Percentiles rank a stretch among this genome's conserved stretches.
Evolutionary conservation across 208 protist genomes (phyloP).

Genomic region (Trypanosoma conorhini): DNA sequence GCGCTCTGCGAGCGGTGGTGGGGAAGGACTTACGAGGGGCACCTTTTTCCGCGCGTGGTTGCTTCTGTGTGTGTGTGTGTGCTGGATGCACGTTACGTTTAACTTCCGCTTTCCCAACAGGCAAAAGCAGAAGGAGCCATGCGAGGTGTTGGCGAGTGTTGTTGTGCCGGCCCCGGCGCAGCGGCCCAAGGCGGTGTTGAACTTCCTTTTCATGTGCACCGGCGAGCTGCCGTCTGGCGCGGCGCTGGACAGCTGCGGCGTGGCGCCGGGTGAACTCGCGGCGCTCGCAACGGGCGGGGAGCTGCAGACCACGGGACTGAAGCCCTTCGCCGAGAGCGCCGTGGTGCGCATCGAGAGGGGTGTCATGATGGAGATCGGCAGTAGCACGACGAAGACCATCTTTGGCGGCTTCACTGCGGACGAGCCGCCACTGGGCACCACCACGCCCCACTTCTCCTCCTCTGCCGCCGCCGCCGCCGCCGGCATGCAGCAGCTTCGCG

Average conservation of each 20-base stretch:
- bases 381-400: conserved; percentile 80
- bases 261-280: conserved; percentile 12
- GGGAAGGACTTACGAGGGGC: neutral
- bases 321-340: conserved; percentile 56
- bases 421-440: conserved; percentile 25
- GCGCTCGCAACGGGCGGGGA: conserved; percentile 17
- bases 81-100: conserved; percentile 53
- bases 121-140: conserved; percentile 12
- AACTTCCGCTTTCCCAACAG: conserved; percentile 66
- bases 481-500: conserved; percentile 45
- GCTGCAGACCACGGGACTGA: conserved; percentile 36
- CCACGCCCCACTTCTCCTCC: neutral
- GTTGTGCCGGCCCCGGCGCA: conserved; percentile 49
- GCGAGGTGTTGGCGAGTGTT: conserved; percentile 39
- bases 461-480: conserved; percentile 10
- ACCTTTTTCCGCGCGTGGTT: neutral
- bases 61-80: neutral
- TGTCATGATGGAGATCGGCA: conserved; percentile 70
- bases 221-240: conserved; percentile 50
- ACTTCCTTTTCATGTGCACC: conserved; percentile 70
- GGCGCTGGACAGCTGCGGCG: conserved; percentile 30
- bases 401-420: conserved; percentile 77
- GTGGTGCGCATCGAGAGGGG: conserved; percentile 68
- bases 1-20: neutral
- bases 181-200: conserved; percentile 57